A percentile compares a stretch with the other conserved stretches of the same genome.
phyloP scores from a whole-genome alignment of 1,139 yeast genomes.

The Hyphopichia buzzinii region DNA sequence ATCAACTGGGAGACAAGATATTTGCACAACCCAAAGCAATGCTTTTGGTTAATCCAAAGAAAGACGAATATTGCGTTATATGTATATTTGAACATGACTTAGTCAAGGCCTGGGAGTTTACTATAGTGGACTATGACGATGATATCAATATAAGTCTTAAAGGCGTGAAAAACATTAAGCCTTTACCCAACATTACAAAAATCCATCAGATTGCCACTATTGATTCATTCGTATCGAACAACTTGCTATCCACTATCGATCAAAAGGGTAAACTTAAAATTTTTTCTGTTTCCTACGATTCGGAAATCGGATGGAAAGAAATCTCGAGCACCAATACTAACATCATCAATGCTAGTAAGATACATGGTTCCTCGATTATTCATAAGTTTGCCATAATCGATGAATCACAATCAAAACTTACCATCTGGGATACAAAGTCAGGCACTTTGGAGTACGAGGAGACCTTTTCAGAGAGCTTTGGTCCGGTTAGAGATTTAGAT shows the following conservation, averaged over 20 bases:
- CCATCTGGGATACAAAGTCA: constrained; percentile 75
- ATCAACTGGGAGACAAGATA: constrained; percentile 8
- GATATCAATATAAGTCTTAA: constrained; percentile 8
- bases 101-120: constrained; percentile 30
- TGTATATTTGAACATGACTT: constrained; percentile 25
- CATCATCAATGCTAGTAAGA: constrained; percentile 46
- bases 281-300: constrained; percentile 18
- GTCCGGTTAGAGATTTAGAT: constrained; percentile 57
- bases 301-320: constrained; percentile 44
- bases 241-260: constrained; percentile 60
- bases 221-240: constrained; percentile 45
- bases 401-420: constrained; percentile 45
- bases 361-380: constrained; percentile 69
- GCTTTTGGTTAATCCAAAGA: constrained; percentile 18
- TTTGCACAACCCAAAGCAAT: constrained; percentile 26
- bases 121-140: constrained; percentile 13
- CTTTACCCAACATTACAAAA: constrained; percentile 24
- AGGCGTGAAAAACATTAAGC: constrained; percentile 7
- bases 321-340: constrained; percentile 55
- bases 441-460: constrained; percentile 68
- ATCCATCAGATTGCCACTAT: constrained; percentile 55
- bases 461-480: constrained; percentile 33
- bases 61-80: constrained; percentile 19
- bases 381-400: constrained; percentile 73
- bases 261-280: constrained; percentile 53